These are phyloP conservation scores for Penicillium expansum DNA, from an alignment of 2,329 filamentous ascomycete genomes.

Conservation along the genomic window DNA sequence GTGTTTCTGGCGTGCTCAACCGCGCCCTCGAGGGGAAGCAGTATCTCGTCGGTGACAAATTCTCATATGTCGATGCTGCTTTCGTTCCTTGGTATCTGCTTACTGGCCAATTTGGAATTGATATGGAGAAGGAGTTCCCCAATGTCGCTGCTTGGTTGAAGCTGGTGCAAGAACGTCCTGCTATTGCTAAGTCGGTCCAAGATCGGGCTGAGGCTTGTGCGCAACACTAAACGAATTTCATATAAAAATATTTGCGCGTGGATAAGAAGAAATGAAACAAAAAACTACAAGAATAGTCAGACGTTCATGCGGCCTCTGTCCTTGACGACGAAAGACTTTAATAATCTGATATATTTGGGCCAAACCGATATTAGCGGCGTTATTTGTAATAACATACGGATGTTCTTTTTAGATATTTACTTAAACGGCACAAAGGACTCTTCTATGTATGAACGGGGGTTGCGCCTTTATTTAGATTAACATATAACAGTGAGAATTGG, in stretches of 20 bases:
- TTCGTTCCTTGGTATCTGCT: constrained; percentile 40
- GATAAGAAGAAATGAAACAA: not conserved
- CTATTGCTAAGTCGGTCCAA: constrained; percentile 25
- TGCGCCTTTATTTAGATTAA: too few relatives aligned
- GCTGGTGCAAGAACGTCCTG: constrained; percentile 26
- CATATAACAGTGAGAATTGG: too few relatives aligned
- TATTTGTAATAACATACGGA: not conserved
- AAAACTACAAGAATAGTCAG: too few relatives aligned
- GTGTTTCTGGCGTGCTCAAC: constrained; percentile 47
- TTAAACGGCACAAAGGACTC: too few relatives aligned
- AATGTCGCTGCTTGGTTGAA: constrained; percentile 32
- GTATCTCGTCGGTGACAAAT: constrained; percentile 46
- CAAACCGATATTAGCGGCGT: not conserved
- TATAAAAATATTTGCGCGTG: not conserved
- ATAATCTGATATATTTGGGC: not conserved
- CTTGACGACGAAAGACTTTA: not conserved
- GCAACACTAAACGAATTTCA: not conserved
- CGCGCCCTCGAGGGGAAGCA: constrained; percentile 35
- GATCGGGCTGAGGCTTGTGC: constrained; percentile 13
- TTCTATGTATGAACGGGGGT: too few relatives aligned
- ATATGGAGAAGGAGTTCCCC: constrained; percentile 32
- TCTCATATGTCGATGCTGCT: constrained; percentile 43
- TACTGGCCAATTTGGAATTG: constrained; percentile 12
- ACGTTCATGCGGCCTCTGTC: not conserved
- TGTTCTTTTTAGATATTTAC: too few relatives aligned